These are phyloP conservation scores for Coffea humblotiana DNA, from an alignment of 305 asterid species.

Conservation along the genomic window DNA sequence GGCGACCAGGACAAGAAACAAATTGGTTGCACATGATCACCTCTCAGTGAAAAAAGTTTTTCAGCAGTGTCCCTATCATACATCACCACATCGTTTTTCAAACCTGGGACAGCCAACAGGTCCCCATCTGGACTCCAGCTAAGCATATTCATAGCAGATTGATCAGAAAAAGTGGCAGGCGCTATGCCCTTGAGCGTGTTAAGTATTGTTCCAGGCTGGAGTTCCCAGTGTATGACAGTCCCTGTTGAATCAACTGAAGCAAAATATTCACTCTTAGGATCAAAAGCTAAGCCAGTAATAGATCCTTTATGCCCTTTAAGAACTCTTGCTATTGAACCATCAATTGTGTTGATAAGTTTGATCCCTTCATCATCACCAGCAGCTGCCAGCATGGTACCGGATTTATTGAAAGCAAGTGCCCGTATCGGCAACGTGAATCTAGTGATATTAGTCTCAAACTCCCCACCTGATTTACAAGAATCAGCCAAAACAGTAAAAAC, in stretches of 20 bases:
- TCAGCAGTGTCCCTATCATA: slow-evolving; percentile 98
- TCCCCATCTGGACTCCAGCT: slow-evolving; percentile 99
- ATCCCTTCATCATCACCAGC: slow-evolving; percentile 98
- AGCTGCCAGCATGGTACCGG: slow-evolving; percentile 91
- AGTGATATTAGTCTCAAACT: slow-evolving; percentile 85
- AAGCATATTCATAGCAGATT: slow-evolving; percentile 56
- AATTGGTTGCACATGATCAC: slow-evolving; percentile 79
- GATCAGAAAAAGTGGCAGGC: slow-evolving; percentile 64
- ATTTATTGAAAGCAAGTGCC: slow-evolving; percentile 79
- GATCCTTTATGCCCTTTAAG: slow-evolving; percentile 95
- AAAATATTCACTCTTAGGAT: slow-evolving; percentile 87
- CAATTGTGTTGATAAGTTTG: slow-evolving; percentile 88
- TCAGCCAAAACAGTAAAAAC: background rate
- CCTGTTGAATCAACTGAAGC: slow-evolving; percentile 91
- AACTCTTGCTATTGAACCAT: slow-evolving; percentile 89
- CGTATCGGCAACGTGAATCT: slow-evolving; percentile 95
- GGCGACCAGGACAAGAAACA: slow-evolving; percentile 98
- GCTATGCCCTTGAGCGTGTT: slow-evolving; percentile 80
- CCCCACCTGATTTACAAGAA: slow-evolving; percentile 62
- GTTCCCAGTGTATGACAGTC: slow-evolving; percentile 90
- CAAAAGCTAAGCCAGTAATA: slow-evolving; percentile 86
- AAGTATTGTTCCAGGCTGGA: slow-evolving; percentile 74
- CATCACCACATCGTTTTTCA: slow-evolving; percentile 90
- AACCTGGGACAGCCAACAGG: slow-evolving; percentile 89
- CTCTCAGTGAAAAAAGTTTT: slow-evolving; percentile 75